These are phyloP conservation scores for Paecilomyces dactylethromorphus DNA, from an alignment of 2,329 filamentous ascomycete species.

Conservation along the genomic window DNA sequence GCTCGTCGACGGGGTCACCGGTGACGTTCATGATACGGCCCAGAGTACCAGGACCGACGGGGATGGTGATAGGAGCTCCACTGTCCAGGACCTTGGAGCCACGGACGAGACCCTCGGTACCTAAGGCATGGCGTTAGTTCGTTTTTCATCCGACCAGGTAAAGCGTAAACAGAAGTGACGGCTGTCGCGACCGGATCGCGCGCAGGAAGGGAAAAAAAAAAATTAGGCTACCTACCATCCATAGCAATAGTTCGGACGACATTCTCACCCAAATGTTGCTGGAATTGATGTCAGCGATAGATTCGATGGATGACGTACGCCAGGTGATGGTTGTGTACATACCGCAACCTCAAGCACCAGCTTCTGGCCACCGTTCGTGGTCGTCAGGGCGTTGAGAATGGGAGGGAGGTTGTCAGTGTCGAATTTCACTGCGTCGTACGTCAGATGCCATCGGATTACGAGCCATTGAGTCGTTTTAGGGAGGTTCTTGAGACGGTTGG, in stretches of 20 bases:
- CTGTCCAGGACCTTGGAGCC: constrained; percentile 80
- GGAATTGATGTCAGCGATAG: constrained; percentile 7
- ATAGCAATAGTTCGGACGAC: constrained; percentile 99
- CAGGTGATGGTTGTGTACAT: constrained; percentile 38
- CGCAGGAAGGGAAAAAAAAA: constrained; percentile 2
- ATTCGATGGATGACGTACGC: background rate
- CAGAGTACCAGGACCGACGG: constrained; percentile 86
- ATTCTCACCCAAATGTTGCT: constrained; percentile 99
- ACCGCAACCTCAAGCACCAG: constrained; percentile 94
- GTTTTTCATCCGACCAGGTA: constrained; percentile 8
- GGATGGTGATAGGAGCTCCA: constrained; percentile 90
- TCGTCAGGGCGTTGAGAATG: constrained; percentile 96
- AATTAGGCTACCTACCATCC: constrained; percentile 67
- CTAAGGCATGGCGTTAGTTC: constrained; percentile 39
- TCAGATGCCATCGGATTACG: constrained; percentile 21
- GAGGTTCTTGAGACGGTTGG: constrained; percentile 28
- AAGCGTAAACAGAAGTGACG: background rate
- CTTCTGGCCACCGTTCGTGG: constrained; percentile 86
- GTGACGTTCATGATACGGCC: constrained; percentile 99
- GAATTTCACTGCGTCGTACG: constrained; percentile 74
- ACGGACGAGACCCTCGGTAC: constrained; percentile 99
- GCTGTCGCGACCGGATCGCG: background rate
- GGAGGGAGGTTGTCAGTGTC: constrained; percentile 85
- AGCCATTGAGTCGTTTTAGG: constrained; percentile 21
- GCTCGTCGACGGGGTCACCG: constrained; percentile 99